Percentiles rank a stretch among this genome's conserved stretches.
These are phyloP conservation scores for Boechera stricta DNA, from an alignment of 345 rosid species.

Conservation along the genomic window DNA sequence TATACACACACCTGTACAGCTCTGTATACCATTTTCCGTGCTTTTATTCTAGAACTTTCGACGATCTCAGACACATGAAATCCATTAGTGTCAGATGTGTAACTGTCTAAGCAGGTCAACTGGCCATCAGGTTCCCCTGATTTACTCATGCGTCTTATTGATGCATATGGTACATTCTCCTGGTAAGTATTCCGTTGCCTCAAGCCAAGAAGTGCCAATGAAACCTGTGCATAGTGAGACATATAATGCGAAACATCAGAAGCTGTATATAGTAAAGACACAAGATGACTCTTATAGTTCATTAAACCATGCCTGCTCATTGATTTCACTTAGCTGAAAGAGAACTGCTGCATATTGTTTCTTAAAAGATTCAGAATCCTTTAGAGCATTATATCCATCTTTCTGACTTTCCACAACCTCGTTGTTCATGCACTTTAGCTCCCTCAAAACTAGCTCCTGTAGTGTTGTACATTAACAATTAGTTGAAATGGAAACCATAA, in stretches of 20 bases:
- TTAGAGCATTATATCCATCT: constrained; percentile 55
- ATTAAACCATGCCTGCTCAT: constrained; percentile 67
- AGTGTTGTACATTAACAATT: constrained; percentile 42
- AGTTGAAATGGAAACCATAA: constrained; percentile 32
- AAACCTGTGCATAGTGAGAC: constrained; percentile 57
- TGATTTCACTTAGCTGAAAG: constrained; percentile 68
- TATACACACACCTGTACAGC: constrained; percentile 65
- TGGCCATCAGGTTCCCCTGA: constrained; percentile 55
- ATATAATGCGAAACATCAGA: constrained; percentile 18
- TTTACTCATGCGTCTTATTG: constrained; percentile 42
- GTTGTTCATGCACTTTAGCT: constrained; percentile 71
- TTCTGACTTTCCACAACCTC: constrained; percentile 69
- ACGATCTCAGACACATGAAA: constrained; percentile 73
- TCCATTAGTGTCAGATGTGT: constrained; percentile 56
- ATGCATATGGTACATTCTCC: constrained; percentile 46
- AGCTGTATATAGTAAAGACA: constrained; percentile 28
- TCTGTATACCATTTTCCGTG: constrained; percentile 70
- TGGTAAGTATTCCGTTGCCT: constrained; percentile 84
- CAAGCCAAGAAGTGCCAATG: constrained; percentile 69
- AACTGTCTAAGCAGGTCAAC: constrained; percentile 48
- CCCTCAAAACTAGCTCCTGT: constrained; percentile 76
- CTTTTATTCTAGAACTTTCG: constrained; percentile 67
- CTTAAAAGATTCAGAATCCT: constrained; percentile 72
- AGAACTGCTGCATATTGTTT: constrained; percentile 84
- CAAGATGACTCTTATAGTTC: constrained; percentile 30